Conservation (phyloP, 768 basidiomycete species). For the Chiua virens region DNA sequence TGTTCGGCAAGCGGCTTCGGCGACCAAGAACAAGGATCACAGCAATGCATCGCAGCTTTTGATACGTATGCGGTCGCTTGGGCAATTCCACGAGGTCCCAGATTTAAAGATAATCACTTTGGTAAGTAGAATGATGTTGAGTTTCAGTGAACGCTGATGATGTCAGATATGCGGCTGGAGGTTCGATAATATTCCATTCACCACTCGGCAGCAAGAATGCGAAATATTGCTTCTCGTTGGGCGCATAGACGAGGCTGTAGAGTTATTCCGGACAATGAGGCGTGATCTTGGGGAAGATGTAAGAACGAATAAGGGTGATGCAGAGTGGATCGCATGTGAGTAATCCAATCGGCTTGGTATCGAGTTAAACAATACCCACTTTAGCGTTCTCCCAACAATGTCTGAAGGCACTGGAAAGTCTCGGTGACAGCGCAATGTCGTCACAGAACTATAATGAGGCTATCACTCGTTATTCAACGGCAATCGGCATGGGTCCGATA, state of each 20-base stretch:
- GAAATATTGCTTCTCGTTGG: neutral
- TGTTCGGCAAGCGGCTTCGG: conserved; percentile 4
- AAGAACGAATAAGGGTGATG: neutral
- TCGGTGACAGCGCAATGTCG: neutral
- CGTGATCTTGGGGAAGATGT: neutral
- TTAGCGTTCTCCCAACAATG: conserved; percentile 3
- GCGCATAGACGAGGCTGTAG: neutral
- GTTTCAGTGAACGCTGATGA: neutral
- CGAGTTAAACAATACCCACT: neutral
- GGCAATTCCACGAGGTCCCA: neutral
- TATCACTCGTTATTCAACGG: neutral
- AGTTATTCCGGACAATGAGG: neutral
- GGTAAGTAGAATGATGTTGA: neutral
- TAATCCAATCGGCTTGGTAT: neutral
- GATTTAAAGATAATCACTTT: conserved; percentile 1
- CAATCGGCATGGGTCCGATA: neutral
- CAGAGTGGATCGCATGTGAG: conserved; percentile 6
- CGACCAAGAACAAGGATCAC: neutral
- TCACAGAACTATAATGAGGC: conserved; percentile 1
- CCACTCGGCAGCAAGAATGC: neutral
- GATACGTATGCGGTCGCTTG: conserved; percentile 1
- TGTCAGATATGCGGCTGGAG: conserved; percentile 11
- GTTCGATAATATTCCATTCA: conserved; percentile 8
- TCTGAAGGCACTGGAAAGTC: neutral
- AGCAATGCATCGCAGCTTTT: conserved; percentile 1